Conservation (phyloP, 1,284 basidiomycete genomes). For the Somion occarium region DNA sequence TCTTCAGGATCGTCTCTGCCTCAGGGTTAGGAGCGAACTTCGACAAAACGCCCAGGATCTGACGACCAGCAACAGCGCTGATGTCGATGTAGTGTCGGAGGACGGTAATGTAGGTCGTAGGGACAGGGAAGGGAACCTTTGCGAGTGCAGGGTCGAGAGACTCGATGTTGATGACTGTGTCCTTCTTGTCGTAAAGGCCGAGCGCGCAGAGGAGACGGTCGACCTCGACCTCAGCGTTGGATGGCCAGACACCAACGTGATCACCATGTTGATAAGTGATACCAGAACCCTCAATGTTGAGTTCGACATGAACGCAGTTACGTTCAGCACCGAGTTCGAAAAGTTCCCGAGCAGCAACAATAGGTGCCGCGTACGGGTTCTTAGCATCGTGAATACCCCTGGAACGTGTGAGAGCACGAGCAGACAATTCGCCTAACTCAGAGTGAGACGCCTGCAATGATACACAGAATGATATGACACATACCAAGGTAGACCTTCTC, state of each 20-base stretch:
- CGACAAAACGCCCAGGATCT: slow-evolving; percentile 83
- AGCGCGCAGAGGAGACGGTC: slow-evolving; percentile 85
- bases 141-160: slow-evolving; percentile 96
- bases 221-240: slow-evolving; percentile 90
- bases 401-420: slow-evolving; percentile 84
- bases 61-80: slow-evolving; percentile 88
- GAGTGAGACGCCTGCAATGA: slow-evolving; percentile 3
- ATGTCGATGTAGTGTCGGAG: slow-evolving; percentile 98
- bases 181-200: slow-evolving; percentile 76
- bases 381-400: slow-evolving; percentile 95
- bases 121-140: slow-evolving; percentile 98
- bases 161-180: slow-evolving; percentile 86
- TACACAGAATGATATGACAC: slow-evolving; percentile 21
- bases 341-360: slow-evolving; percentile 77
- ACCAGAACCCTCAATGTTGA: slow-evolving; percentile 92
- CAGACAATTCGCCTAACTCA: slow-evolving; percentile 74
- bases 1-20: slow-evolving; percentile 71
- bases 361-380: slow-evolving; percentile 92
- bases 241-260: slow-evolving; percentile 96
- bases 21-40: slow-evolving; percentile 85
- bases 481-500: slow-evolving; percentile 90
- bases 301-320: slow-evolving; percentile 95
- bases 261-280: slow-evolving; percentile 99
- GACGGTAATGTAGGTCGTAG: slow-evolving; percentile 92
- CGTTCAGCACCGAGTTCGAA: slow-evolving; percentile 75